These are phyloP conservation scores for Melocanna baccifera DNA, from an alignment of 176 grass and related monocot genomes.

Conservation along the genomic window DNA sequence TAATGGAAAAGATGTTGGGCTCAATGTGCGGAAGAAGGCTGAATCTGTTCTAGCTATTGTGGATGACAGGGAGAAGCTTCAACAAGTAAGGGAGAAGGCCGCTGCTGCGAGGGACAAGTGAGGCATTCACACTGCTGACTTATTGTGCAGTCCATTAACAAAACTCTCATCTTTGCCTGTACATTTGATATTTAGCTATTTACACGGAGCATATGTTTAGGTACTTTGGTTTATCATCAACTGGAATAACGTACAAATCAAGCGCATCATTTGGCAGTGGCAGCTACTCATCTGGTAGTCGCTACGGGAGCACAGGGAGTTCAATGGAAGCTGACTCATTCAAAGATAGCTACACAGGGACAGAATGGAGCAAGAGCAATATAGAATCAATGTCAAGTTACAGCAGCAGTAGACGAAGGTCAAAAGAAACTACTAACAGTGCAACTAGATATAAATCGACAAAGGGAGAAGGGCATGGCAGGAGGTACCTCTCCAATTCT, in stretches of 20 bases:
- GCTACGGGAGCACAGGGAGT: conserved; percentile 23
- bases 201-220: conserved; percentile 26
- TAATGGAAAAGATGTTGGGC: conserved; percentile 69
- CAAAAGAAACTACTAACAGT: conserved; percentile 1
- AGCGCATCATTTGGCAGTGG: conserved; percentile 30
- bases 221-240: conserved; percentile 68
- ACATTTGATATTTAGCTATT: conserved; percentile 15
- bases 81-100: conserved; percentile 62
- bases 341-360: conserved; percentile 34
- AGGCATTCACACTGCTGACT: not conserved
- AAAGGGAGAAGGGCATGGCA: not conserved
- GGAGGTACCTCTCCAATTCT: conserved; percentile 14
- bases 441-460: conserved; percentile 1
- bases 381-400: conserved; percentile 18
- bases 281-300: conserved; percentile 42
- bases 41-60: conserved; percentile 57
- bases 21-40: conserved; percentile 70
- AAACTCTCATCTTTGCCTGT: not conserved
- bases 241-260: conserved; percentile 50
- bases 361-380: conserved; percentile 9
- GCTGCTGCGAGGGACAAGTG: conserved; percentile 64
- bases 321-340: conserved; percentile 34
- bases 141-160: not conserved
- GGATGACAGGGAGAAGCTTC: conserved; percentile 74
- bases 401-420: conserved; percentile 13